Evolutionary conservation across 768 basidiomycete genomes (phyloP).

Genomic region (Mycena rosella): DNA sequence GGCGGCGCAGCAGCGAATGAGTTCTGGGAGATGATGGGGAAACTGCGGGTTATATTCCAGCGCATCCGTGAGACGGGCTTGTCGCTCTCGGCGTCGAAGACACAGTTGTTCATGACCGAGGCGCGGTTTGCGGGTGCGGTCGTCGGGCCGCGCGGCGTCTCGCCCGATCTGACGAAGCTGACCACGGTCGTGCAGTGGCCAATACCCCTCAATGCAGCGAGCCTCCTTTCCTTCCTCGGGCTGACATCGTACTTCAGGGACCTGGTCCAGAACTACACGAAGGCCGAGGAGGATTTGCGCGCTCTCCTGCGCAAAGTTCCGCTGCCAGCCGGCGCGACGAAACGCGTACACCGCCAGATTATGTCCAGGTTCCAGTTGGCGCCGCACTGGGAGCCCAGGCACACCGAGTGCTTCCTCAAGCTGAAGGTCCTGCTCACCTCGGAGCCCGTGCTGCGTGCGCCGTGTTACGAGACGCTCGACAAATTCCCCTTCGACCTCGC

Average conservation of each 20-base stretch:
- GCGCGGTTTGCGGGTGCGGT: constrained; percentile 49
- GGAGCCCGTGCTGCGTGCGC: background rate
- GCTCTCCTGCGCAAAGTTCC: constrained; percentile 42
- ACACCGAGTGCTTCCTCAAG: constrained; percentile 38
- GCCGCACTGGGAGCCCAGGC: constrained; percentile 30
- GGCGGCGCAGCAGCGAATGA: constrained; percentile 46
- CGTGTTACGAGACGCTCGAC: constrained; percentile 31
- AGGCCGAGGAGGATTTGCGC: constrained; percentile 44
- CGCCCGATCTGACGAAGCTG: constrained; percentile 49
- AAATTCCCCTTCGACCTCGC: constrained; percentile 43
- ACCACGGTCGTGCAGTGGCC: constrained; percentile 52
- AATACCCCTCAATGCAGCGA: constrained; percentile 41
- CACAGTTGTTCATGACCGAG: constrained; percentile 49
- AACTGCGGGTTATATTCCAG: constrained; percentile 42
- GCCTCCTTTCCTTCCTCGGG: constrained; percentile 50
- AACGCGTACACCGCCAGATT: constrained; percentile 42
- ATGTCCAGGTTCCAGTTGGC: constrained; percentile 37
- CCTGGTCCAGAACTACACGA: constrained; percentile 49
- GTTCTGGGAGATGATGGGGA: constrained; percentile 44
- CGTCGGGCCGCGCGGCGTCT: constrained; percentile 38
- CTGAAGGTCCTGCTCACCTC: constrained; percentile 18
- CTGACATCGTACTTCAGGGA: constrained; percentile 49
- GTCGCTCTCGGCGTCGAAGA: constrained; percentile 50
- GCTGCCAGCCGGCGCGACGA: constrained; percentile 34
- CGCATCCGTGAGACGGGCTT: constrained; percentile 43